Evolutionary conservation across 2,329 filamentous ascomycete genomes (phyloP).

Genomic region (Cladophialophora yegresii): DNA sequence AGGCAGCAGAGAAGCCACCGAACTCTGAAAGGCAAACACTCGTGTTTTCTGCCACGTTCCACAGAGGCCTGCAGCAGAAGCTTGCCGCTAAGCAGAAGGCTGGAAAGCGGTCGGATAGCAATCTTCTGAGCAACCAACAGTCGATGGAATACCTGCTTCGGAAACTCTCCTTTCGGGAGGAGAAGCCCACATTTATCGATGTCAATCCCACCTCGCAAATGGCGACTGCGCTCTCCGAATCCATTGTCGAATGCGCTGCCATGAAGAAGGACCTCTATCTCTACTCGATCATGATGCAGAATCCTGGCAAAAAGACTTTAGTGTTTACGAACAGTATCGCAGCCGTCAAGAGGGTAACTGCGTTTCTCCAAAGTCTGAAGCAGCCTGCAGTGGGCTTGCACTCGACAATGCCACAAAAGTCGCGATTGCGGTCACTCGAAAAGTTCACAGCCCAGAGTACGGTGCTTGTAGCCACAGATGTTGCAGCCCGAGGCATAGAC

Average conservation of each 20-base stretch:
- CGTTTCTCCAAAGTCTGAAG: slow-evolving; percentile 79
- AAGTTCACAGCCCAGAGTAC: slow-evolving; percentile 69
- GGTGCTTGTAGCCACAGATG: slow-evolving; percentile 88
- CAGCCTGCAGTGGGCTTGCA: slow-evolving; percentile 74
- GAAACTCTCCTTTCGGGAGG: slow-evolving; percentile 82
- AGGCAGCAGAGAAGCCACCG: slow-evolving; percentile 29
- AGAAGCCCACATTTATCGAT: slow-evolving; percentile 86
- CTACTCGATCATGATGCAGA: slow-evolving; percentile 78
- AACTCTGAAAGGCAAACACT: slow-evolving; percentile 72
- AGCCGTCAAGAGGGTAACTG: slow-evolving; percentile 80
- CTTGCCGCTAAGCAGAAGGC: slow-evolving; percentile 66
- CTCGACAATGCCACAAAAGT: slow-evolving; percentile 94
- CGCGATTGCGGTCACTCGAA: slow-evolving; percentile 87
- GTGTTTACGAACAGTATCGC: slow-evolving; percentile 97
- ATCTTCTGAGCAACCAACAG: slow-evolving; percentile 67
- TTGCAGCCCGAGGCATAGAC: slow-evolving; percentile 89
- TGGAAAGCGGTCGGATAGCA: slow-evolving; percentile 57
- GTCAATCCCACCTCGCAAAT: slow-evolving; percentile 87
- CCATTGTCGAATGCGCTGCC: slow-evolving; percentile 84
- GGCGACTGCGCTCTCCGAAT: slow-evolving; percentile 82
- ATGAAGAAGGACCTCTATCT: slow-evolving; percentile 98
- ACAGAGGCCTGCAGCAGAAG: slow-evolving; percentile 87
- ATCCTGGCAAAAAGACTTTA: slow-evolving; percentile 72
- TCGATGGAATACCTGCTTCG: slow-evolving; percentile 92
- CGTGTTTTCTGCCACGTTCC: slow-evolving; percentile 95